These are phyloP conservation scores for Torulaspora quercuum DNA, from an alignment of 805 yeast genomes.

Conservation along the genomic window DNA sequence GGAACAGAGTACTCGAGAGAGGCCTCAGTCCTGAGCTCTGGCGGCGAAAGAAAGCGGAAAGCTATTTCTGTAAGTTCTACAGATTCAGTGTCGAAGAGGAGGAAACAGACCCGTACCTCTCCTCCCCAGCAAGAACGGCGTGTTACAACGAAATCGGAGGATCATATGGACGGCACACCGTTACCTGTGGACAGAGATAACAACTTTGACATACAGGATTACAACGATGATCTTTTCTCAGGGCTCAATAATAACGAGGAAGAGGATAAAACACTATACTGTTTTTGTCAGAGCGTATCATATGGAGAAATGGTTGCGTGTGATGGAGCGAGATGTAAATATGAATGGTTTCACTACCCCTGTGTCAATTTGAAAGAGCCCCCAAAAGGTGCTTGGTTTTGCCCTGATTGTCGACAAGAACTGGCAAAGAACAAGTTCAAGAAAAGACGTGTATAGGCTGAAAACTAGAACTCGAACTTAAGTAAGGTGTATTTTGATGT, in stretches of 20 bases:
- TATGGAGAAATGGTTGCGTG: conserved; percentile 97
- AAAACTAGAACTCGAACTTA: background rate
- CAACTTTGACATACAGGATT: conserved; percentile 25
- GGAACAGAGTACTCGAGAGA: conserved; percentile 34
- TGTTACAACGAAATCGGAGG: conserved; percentile 7
- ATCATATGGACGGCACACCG: conserved; percentile 7
- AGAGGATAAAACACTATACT: conserved; percentile 69
- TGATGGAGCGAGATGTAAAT: conserved; percentile 82
- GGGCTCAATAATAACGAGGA: conserved; percentile 40
- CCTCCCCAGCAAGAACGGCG: conserved; percentile 11
- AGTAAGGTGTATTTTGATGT: background rate
- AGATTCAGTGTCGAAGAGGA: conserved; percentile 20
- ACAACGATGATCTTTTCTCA: conserved; percentile 37
- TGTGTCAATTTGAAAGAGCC: conserved; percentile 89
- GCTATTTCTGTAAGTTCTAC: conserved; percentile 19
- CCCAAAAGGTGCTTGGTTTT: conserved; percentile 92
- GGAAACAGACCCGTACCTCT: conserved; percentile 20
- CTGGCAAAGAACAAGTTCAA: conserved; percentile 32
- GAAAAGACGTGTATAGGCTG: conserved; percentile 21
- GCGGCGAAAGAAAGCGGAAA: conserved; percentile 23
- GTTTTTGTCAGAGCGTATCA: conserved; percentile 91
- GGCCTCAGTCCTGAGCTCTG: conserved; percentile 22
- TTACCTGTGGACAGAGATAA: conserved; percentile 11
- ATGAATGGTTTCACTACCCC: conserved; percentile 94
- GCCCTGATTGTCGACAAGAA: conserved; percentile 68